These are phyloP conservation scores for Byssochlamys sp. DNA, from an alignment of 2,329 filamentous ascomycete species.

Conservation along the genomic window DNA sequence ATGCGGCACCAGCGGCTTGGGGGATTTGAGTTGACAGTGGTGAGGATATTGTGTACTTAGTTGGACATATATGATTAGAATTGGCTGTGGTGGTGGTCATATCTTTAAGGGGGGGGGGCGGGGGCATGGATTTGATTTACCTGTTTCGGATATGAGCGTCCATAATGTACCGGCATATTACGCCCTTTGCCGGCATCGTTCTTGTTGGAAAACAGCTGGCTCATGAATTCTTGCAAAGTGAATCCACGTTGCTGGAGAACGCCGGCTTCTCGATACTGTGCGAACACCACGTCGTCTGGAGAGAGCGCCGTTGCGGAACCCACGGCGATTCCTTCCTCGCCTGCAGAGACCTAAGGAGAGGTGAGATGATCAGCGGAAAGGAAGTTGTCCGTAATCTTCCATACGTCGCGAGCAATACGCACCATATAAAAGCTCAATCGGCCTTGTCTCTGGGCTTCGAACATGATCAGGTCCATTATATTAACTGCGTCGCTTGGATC, in stretches of 20 bases:
- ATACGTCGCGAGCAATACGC: constrained; percentile 5
- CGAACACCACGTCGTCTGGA: constrained; percentile 82
- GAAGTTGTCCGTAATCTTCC: too few species aligned
- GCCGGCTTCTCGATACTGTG: constrained; percentile 88
- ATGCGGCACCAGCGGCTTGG: constrained; percentile 76
- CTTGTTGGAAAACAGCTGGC: constrained; percentile 79
- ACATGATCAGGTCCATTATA: constrained; percentile 96
- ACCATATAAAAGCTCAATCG: constrained; percentile 95
- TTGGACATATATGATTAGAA: too few species aligned
- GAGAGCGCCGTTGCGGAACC: constrained; percentile 75
- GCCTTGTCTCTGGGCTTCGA: constrained; percentile 92
- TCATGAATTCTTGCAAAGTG: constrained; percentile 82
- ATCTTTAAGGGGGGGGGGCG: neutral
- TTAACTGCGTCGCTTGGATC: constrained; percentile 40
- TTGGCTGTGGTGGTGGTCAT: too few species aligned
- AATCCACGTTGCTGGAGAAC: constrained; percentile 86
- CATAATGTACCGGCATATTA: constrained; percentile 98
- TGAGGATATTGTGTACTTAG: constrained; percentile 72
- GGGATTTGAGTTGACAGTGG: constrained; percentile 82
- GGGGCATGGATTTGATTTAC: constrained; percentile 38
- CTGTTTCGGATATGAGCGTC: constrained; percentile 72
- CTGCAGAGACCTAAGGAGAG: constrained; percentile 54
- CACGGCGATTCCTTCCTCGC: constrained; percentile 87
- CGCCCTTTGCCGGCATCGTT: constrained; percentile 71
- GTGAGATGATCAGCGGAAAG: neutral